Base-by-base conservation (phyloP, 2,329 filamentous ascomycete species). In the Colletotrichum spinosum region DNA sequence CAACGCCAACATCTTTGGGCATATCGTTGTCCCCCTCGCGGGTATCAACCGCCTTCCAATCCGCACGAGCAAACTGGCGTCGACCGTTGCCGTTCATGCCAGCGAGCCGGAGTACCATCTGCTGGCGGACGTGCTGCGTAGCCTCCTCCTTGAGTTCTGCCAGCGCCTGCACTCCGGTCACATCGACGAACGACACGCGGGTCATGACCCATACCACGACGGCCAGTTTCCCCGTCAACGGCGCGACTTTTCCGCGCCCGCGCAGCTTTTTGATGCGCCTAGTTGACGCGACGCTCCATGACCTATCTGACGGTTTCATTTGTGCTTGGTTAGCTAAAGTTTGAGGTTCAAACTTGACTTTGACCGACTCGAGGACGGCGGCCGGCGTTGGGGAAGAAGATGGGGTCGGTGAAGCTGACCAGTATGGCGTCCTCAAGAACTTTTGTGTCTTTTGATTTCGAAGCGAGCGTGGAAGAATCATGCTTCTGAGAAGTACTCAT, bases 321-420 rank as follows among this genome's bases (percentile, higher is more conserved):
- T 73, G 65, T 80, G 78, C 4, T 76, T 70, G 0, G 78, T 76
- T 0, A 79, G 75, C 66, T 83, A 80, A 65, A 79, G 77, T 0
- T 80, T 83, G n/a, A 12, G 74, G 73, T n/a, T 75, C 70, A 17
- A 72, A 76, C 33, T 71, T 71, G 2, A 76, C 68, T 67, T 85
- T 81, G 42, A 88, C 72, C 2, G 77, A 75, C 67, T 88, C 84
- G 13, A 87, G 74, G 15, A 85, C 80, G 8, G 77, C 81, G 77
- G 60, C 86, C 85, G 2, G 87, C 86, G 70, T 90, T 90, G 67
- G 83, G 84, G 77, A 89, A 90, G 74, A 89, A 84, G 41, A 90
- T 76, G 1, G 84, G 82, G 61, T 88, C 84, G 41, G 80, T 82
- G 73, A 88, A 87, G 4, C 79, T 79, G 71, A 90, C 86, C 41